Percentiles rank a stretch among this genome's conserved stretches.
These are phyloP conservation scores for Malus hybrid DNA, from an alignment of 331 rosid species.

Conservation along the genomic window DNA sequence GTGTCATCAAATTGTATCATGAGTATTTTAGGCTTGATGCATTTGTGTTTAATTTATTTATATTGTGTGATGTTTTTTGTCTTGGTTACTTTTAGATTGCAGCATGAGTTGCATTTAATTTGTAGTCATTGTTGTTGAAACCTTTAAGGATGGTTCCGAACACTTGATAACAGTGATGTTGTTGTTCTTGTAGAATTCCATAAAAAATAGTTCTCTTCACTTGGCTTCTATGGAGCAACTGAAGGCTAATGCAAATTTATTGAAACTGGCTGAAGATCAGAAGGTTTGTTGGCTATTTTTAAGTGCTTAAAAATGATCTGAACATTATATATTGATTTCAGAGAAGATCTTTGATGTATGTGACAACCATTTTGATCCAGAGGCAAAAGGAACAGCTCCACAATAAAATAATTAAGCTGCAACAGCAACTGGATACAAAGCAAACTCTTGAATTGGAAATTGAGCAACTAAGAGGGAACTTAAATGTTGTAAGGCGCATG, in stretches of 20 bases:
- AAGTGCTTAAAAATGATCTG: constrained; percentile 11
- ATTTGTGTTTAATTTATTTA: neutral
- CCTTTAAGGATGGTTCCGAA: neutral
- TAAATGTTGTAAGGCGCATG: constrained; percentile 77
- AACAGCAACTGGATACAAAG: constrained; percentile 71
- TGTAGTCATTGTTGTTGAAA: constrained; percentile 7
- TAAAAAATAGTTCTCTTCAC: constrained; percentile 61
- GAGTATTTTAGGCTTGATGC: neutral
- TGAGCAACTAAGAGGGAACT: constrained; percentile 66
- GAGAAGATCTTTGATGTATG: constrained; percentile 19
- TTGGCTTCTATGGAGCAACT: constrained; percentile 81
- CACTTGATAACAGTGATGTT: constrained; percentile 16
- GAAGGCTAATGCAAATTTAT: constrained; percentile 63
- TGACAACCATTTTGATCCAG: constrained; percentile 49
- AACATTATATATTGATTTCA: constrained; percentile 21
- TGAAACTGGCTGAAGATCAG: constrained; percentile 90
- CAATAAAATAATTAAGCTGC: constrained; percentile 62
- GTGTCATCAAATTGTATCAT: neutral
- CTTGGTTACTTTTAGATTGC: neutral
- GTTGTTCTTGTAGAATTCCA: constrained; percentile 43
- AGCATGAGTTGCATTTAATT: constrained; percentile 5
- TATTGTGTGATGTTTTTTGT: neutral
- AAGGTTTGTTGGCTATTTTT: constrained; percentile 53
- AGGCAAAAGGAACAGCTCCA: constrained; percentile 76
- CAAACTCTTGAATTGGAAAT: constrained; percentile 90